Base-by-base conservation (phyloP, 1,284 basidiomycete species). In the Ganoderma lucidum region DNA sequence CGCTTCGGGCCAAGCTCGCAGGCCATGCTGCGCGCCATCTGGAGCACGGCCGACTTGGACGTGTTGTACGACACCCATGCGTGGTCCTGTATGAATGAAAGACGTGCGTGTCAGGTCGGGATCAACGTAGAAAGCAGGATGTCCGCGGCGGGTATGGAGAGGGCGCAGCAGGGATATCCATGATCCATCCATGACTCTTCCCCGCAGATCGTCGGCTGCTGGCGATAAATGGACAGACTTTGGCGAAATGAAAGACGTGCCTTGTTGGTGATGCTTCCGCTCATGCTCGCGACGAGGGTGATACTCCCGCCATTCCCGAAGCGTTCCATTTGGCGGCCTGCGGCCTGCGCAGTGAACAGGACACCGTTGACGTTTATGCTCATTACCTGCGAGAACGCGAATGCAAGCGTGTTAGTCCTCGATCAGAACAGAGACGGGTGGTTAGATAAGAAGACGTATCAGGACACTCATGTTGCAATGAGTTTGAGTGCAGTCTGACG, bases 261-360 rank as follows among this genome's bases (percentile, higher is more conserved):
- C 80, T 83, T 88, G 82, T 96, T 96, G 65, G 93, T 93, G 73
- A 96, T 90, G 64, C 90, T 90, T 19, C 94, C 95, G 59, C 92
- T 93, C 93, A 96, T 96, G 69, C 93, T 95, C 30, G 93, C 95
- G 74, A 96, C 90, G 72, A 95, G 81, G 72, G 95, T 87, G 73
- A 96, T 94, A 74, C 93, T 95, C 1, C 94, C 95, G 17, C 86
- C 84, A n/a, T 84, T 87, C 6, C 88, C 87, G 73, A 91, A 93
- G 39, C 88, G 85, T 23, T 78, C 83, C 92, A 94, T 95, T 80
- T 93, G 89, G 67, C 88, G 84, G 8, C 93, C 94, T 12, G 90
- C 93, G 0, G 92, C 92, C 78, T 94, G 93, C 8, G 93, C 92
- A 9, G 93, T 93, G 76, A 90, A 91, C 71, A 95, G 81, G 39